phyloP scores from a whole-genome alignment of 768 basidiomycete species.

The Porpolomopsis calyptriformis region DNA sequence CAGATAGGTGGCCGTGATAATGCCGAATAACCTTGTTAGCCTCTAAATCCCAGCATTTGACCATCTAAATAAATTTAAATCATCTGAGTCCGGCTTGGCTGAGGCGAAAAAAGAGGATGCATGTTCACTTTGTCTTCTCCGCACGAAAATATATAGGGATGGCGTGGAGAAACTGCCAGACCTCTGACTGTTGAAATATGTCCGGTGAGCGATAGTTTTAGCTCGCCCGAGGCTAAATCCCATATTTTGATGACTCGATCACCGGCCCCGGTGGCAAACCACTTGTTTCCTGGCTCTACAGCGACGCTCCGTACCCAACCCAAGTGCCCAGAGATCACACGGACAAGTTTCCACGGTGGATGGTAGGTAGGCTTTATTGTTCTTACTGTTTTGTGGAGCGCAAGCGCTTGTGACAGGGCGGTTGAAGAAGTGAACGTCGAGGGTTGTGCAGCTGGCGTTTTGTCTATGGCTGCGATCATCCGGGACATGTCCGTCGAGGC shows the following conservation, averaged over 20 bases:
- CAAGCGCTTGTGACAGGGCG: constrained; percentile 79
- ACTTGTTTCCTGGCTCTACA: constrained; percentile 95
- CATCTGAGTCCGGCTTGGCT: neutral
- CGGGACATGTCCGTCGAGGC: constrained; percentile 41
- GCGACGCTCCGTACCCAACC: constrained; percentile 97
- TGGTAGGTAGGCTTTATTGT: constrained; percentile 95
- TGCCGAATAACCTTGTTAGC: constrained; percentile 98
- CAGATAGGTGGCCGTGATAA: constrained; percentile 96
- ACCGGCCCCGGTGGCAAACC: constrained; percentile 97
- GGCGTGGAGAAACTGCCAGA: constrained; percentile 80
- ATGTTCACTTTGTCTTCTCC: constrained; percentile 85
- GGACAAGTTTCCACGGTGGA: constrained; percentile 88
- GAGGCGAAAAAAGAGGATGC: neutral
- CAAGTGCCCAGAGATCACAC: constrained; percentile 95
- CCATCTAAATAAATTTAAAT: constrained; percentile 56
- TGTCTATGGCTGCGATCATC: constrained; percentile 69
- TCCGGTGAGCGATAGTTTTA: constrained; percentile 92
- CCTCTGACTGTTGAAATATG: constrained; percentile 97
- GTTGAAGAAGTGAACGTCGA: constrained; percentile 59
- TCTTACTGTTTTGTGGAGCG: constrained; percentile 85
- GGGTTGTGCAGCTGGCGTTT: constrained; percentile 51
- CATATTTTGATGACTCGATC: constrained; percentile 98
- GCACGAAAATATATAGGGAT: constrained; percentile 96
- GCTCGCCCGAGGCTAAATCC: constrained; percentile 95
- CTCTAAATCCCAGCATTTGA: constrained; percentile 99